Base-by-base conservation (phyloP, 257 asterid species). In the Solanum dulcamara region DNA sequence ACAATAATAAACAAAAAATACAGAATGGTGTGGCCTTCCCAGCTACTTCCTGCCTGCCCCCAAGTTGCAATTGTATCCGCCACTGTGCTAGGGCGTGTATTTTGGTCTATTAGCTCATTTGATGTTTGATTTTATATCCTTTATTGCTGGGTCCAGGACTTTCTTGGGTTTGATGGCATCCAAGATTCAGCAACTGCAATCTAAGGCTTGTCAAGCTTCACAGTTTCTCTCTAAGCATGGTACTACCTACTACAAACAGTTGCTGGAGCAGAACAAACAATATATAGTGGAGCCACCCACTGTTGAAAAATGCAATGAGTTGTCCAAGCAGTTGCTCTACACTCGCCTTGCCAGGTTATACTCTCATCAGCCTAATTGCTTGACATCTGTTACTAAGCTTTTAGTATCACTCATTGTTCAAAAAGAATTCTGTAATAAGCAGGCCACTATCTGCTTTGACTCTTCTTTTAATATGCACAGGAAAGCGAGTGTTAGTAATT, bases 341-440 rank as follows among this genome's bases (percentile, higher is more conserved):
- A 91, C 92, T 12, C 93, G 93, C 84, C 92, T 91, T 85, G 93
- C 93, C 13, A 91, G 93, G 93, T 91, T 81, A 51, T 86, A 20
- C 48, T 50, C 85, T 85, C 32, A 42, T 14, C 71, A 57, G 48
- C 35, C 20, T 68, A 48, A 2, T 85, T 74, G 11, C 11, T 37
- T 59, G 57, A 59, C n/a, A 40, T 35, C 26, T 33, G 53, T 42
- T 44, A 60, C 38, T 14, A 42, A 75, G 59, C 26, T 44, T 75
- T 12, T 44, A 26, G 81, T n/a, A 75, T 14, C n/a, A 75, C 15
- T 26, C 57, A 3, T 4, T 26, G n/a, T 75, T 42, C 17, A 10
- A 10, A 70, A 70, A 0, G 18, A 70, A 32, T 26, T 24, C 14
- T 44, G 24, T 1, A 15, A 42, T 14, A 14, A 0, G 57, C 12